Evolutionary conservation across 2,329 filamentous ascomycete species (phyloP).

Genomic region (Aureobasidium sp.): DNA sequence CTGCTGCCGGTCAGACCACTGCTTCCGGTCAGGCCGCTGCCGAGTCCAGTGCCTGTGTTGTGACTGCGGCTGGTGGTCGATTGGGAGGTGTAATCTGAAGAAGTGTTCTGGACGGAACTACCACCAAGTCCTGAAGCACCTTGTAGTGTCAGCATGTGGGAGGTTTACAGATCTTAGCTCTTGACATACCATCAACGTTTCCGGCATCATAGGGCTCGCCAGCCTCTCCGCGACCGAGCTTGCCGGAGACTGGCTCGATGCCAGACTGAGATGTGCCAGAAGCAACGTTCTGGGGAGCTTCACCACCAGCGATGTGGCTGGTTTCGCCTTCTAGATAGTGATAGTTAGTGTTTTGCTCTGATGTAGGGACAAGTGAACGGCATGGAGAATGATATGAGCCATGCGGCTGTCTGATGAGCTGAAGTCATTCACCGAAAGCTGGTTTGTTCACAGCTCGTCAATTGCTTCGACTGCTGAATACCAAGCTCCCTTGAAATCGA

Average conservation of each 20-base stretch:
- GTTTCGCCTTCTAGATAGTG: background rate
- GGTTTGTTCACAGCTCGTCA: background rate
- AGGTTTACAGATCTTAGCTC: background rate
- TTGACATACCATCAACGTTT: slow-evolving; percentile 52
- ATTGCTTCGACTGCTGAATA: background rate
- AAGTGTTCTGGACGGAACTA: background rate
- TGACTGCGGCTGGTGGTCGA: background rate
- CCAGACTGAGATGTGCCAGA: slow-evolving; percentile 27
- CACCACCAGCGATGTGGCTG: slow-evolving; percentile 4
- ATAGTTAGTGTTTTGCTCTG: background rate
- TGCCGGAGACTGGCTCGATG: slow-evolving; percentile 64
- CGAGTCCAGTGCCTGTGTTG: background rate
- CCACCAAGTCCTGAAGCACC: background rate
- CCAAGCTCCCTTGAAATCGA: background rate
- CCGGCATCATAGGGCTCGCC: slow-evolving; percentile 73
- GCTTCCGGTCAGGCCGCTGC: background rate
- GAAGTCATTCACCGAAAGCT: background rate
- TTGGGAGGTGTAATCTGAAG: background rate
- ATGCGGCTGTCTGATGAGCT: background rate
- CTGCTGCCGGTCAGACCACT: background rate
- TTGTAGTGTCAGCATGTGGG: background rate
- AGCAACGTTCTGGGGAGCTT: slow-evolving; percentile 4
- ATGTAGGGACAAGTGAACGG: no score
- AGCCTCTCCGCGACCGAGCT: slow-evolving; percentile 56
- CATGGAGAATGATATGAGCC: background rate